These are phyloP conservation scores for Forsythia viridissima DNA, from an alignment of 257 asterid genomes.

Conservation along the genomic window DNA sequence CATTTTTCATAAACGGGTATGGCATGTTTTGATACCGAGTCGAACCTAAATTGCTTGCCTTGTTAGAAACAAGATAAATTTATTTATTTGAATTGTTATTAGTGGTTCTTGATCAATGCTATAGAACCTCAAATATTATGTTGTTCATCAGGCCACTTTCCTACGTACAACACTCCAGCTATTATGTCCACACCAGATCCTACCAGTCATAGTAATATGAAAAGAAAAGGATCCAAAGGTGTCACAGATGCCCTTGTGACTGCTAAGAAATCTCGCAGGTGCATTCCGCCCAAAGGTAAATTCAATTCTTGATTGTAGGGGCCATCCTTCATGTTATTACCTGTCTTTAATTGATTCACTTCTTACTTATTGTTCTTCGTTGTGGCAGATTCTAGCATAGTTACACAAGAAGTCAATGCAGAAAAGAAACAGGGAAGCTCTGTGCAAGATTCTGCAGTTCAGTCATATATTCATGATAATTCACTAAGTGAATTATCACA, in stretches of 20 bases:
- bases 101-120: not conserved
- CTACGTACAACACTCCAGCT: slow-evolving; percentile 44
- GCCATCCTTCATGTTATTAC: not conserved
- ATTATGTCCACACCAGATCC: slow-evolving; percentile 43
- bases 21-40: no score
- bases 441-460: slow-evolving; percentile 23
- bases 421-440: slow-evolving; percentile 25
- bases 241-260: slow-evolving; percentile 25
- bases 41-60: not conserved
- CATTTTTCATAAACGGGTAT: no score
- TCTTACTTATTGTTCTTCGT: not conserved
- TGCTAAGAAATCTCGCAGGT: slow-evolving; percentile 58
- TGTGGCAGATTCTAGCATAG: slow-evolving; percentile 38
- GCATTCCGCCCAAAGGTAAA: slow-evolving; percentile 53
- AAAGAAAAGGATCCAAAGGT: slow-evolving; percentile 57
- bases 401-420: slow-evolving; percentile 33
- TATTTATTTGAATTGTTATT: not conserved
- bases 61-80: not conserved
- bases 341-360: not conserved
- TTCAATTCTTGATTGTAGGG: not conserved
- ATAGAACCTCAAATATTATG: not conserved
- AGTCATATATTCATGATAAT: slow-evolving; percentile 28
- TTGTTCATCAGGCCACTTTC: slow-evolving; percentile 47
- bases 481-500: slow-evolving; percentile 39
- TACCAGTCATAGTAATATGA: slow-evolving; percentile 34